Conservation (phyloP, 1,284 basidiomycete genomes). For the Rugosomyces carneus region DNA sequence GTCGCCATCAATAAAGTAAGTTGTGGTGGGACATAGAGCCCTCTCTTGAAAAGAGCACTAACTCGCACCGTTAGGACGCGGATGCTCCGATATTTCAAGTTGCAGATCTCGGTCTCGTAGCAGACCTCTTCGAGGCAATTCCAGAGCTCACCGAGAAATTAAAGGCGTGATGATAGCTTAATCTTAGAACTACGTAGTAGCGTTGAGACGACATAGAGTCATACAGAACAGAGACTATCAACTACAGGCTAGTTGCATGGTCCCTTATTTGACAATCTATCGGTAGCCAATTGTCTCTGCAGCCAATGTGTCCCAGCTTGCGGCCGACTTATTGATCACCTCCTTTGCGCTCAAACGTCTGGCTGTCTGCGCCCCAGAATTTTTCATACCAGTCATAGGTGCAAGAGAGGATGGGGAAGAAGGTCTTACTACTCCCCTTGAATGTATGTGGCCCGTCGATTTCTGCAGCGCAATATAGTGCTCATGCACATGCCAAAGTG, state of each 20-base stretch:
- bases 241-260: slow-evolving; percentile 1
- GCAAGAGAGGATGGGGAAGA: slow-evolving; percentile 49
- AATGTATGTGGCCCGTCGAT: slow-evolving; percentile 45
- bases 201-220: slow-evolving; percentile 2
- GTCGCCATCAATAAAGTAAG: slow-evolving; percentile 98
- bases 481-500: slow-evolving; percentile 39
- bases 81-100: slow-evolving; percentile 99
- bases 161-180: slow-evolving; percentile 39
- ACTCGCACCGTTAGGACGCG: slow-evolving; percentile 58
- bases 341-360: slow-evolving; percentile 54
- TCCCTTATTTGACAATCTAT: slow-evolving; percentile 6
- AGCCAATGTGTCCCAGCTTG: slow-evolving; percentile 74
- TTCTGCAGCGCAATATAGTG: slow-evolving; percentile 2
- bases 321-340: slow-evolving; percentile 66
- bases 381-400: slow-evolving; percentile 65
- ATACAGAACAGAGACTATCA: slow-evolving; percentile 26
- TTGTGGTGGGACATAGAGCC: slow-evolving; percentile 9
- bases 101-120: slow-evolving; percentile 93
- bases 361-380: slow-evolving; percentile 55
- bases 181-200: background rate
- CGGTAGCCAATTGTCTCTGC: slow-evolving; percentile 72
- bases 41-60: slow-evolving; percentile 9
- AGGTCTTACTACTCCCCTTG: slow-evolving; percentile 66
- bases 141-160: slow-evolving; percentile 85
- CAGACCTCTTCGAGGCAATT: slow-evolving; percentile 84